Evolutionary conservation across 2,329 filamentous ascomycete species (phyloP).

Genomic region (Pseudodiploospora longispora): DNA sequence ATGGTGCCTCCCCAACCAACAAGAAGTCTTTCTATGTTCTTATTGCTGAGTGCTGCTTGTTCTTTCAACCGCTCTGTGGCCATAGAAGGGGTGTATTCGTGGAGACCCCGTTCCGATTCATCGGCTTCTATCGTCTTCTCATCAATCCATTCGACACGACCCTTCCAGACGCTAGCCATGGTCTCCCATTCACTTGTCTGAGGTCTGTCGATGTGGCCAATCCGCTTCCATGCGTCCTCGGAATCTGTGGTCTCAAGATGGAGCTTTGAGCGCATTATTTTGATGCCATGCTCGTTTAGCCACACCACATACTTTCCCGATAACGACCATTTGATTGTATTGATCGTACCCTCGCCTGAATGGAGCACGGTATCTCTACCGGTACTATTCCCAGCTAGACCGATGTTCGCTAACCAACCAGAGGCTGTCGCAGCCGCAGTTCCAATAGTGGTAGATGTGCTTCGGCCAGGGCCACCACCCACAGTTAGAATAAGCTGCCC

Average conservation of each 20-base stretch:
- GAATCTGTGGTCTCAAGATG: constrained; percentile 67
- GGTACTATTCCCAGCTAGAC: constrained; percentile 59
- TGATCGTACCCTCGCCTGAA: constrained; percentile 85
- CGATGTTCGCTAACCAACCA: constrained; percentile 86
- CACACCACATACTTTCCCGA: constrained; percentile 89
- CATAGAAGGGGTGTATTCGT: constrained; percentile 30
- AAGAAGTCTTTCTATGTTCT: constrained; percentile 66
- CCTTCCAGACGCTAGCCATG: constrained; percentile 95
- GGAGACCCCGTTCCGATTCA: constrained; percentile 39
- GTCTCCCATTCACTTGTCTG: constrained; percentile 86
- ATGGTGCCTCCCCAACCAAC: constrained; percentile 95
- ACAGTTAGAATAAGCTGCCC: constrained; percentile 81
- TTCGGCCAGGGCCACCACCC: constrained; percentile 71
- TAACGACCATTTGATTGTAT: constrained; percentile 87
- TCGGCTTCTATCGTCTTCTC: constrained; percentile 70
- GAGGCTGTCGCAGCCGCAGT: constrained; percentile 78
- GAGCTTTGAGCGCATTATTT: constrained; percentile 89
- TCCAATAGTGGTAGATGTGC: constrained; percentile 77
- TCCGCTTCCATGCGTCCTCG: constrained; percentile 87
- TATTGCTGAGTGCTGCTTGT: constrained; percentile 38
- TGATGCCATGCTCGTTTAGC: constrained; percentile 95
- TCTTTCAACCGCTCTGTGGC: constrained; percentile 40
- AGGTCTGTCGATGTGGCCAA: constrained; percentile 85
- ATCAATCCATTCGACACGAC: constrained; percentile 86
- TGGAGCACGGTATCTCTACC: constrained; percentile 85